These are phyloP conservation scores for Theileria annulata DNA, from an alignment of 169 alveolate species.

Conservation along the genomic window DNA sequence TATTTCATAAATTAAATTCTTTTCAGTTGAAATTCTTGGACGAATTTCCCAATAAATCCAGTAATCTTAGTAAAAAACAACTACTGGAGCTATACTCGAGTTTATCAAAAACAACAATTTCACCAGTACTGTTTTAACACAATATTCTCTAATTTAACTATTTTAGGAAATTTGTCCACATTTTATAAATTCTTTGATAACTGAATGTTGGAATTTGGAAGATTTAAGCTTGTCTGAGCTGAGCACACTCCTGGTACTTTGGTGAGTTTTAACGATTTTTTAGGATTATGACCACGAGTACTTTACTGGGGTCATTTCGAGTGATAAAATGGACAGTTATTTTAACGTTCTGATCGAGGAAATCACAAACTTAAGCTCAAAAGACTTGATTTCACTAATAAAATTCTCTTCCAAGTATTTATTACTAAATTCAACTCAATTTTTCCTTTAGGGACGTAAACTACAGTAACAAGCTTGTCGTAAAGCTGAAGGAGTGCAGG, in stretches of 20 bases:
- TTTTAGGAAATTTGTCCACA: neutral
- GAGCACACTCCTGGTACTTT: neutral
- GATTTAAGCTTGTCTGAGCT: neutral
- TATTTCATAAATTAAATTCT: neutral
- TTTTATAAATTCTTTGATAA: neutral
- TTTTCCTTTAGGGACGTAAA: constrained; percentile 12
- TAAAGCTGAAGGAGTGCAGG: neutral
- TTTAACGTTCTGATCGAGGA: neutral
- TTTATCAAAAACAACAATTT: neutral
- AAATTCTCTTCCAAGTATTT: neutral
- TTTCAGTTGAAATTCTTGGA: constrained; percentile 25
- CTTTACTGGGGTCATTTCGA: neutral
- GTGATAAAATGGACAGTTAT: neutral
- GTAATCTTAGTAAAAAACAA: neutral
- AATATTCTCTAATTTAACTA: neutral
- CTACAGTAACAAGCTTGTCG: neutral
- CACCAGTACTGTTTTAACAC: neutral
- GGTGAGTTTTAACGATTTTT: neutral
- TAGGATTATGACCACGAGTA: constrained; percentile 4
- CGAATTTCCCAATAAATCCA: constrained; percentile 3
- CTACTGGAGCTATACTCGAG: constrained; percentile 26
- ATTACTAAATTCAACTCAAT: neutral
- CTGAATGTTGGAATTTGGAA: constrained; percentile 3
- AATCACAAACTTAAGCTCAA: neutral
- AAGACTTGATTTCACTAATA: neutral